A percentile compares a stretch with the other conserved stretches of the same genome.
These are phyloP conservation scores for Venturia oleaginea DNA, from an alignment of 2,329 filamentous ascomycete genomes.

Conservation along the genomic window DNA sequence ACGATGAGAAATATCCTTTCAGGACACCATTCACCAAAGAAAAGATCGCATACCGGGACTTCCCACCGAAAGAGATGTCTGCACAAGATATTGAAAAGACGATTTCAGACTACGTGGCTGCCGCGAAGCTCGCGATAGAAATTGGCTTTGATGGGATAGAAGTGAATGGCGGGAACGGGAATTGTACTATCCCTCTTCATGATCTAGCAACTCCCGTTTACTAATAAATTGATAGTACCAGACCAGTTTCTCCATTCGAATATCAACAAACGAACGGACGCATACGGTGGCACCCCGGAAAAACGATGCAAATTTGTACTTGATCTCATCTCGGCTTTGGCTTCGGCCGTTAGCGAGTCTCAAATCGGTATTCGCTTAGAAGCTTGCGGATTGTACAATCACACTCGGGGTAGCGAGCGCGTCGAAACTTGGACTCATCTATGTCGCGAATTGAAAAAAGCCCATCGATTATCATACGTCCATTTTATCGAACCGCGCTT, in stretches of 20 bases:
- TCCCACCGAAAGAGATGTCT: slow-evolving; percentile 28
- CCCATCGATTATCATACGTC: slow-evolving; percentile 49
- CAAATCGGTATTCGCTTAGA: slow-evolving; percentile 49
- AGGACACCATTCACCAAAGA: slow-evolving; percentile 21
- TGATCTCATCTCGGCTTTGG: slow-evolving; percentile 44
- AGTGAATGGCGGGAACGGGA: slow-evolving; percentile 39
- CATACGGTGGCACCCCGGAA: slow-evolving; percentile 39
- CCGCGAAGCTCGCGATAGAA: slow-evolving; percentile 35
- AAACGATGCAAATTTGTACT: slow-evolving; percentile 43
- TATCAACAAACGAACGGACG: slow-evolving; percentile 45
- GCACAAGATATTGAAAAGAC: slow-evolving; percentile 31
- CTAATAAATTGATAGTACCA: slow-evolving; percentile 10
- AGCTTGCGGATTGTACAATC: slow-evolving; percentile 45
- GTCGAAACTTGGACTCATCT: slow-evolving; percentile 52
- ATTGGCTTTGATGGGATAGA: slow-evolving; percentile 57
- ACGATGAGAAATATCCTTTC: slow-evolving; percentile 4
- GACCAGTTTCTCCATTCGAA: slow-evolving; percentile 55
- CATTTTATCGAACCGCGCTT: slow-evolving; percentile 53
- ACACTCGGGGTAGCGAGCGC: slow-evolving; percentile 56
- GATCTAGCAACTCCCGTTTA: not conserved
- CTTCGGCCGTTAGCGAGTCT: slow-evolving; percentile 44
- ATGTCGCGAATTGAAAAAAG: slow-evolving; percentile 45
- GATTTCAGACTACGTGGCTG: slow-evolving; percentile 31
- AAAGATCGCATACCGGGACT: slow-evolving; percentile 23
- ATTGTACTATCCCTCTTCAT: slow-evolving; percentile 35